Evolutionary conservation across 352 stramenopile genomes (phyloP).

Genomic region (Phytophthora vignae): DNA sequence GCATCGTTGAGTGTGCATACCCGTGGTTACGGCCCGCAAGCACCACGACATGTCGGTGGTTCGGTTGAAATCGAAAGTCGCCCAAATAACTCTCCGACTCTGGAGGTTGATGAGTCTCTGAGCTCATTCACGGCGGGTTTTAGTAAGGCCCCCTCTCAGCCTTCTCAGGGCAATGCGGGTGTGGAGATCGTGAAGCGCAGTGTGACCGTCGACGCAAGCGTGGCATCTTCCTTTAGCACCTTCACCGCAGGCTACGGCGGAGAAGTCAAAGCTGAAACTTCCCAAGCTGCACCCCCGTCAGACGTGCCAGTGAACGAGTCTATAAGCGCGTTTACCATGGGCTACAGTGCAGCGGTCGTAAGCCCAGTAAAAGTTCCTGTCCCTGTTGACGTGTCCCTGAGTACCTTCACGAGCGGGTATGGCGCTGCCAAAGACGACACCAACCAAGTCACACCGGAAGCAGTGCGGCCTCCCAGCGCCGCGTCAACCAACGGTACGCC

Average conservation of each 20-base stretch:
- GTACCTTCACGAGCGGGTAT: conserved; percentile 35
- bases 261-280: background rate
- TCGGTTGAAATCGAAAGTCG: background rate
- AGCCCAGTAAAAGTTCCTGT: background rate
- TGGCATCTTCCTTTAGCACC: conserved; percentile 48
- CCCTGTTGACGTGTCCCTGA: conserved; percentile 45
- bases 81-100: background rate
- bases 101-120: conserved; percentile 43
- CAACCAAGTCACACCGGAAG: conserved; percentile 5
- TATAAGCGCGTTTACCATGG: conserved; percentile 13
- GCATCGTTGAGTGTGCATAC: conserved; percentile 26
- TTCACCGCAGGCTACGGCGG: conserved; percentile 44
- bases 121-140: conserved; percentile 60
- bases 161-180: background rate
- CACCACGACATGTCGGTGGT: background rate
- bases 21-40: conserved; percentile 9
- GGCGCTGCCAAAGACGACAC: conserved; percentile 1
- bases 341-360: background rate
- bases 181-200: background rate
- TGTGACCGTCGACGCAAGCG: conserved; percentile 3
- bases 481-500: conserved; percentile 1
- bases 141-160: background rate
- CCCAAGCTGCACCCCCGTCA: background rate
- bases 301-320: conserved; percentile 6
- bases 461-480: conserved; percentile 4